A percentile compares a stretch with the other conserved stretches of the same genome.
phyloP scores from a whole-genome alignment of 257 asterid species.

The Linaria vulgaris region DNA sequence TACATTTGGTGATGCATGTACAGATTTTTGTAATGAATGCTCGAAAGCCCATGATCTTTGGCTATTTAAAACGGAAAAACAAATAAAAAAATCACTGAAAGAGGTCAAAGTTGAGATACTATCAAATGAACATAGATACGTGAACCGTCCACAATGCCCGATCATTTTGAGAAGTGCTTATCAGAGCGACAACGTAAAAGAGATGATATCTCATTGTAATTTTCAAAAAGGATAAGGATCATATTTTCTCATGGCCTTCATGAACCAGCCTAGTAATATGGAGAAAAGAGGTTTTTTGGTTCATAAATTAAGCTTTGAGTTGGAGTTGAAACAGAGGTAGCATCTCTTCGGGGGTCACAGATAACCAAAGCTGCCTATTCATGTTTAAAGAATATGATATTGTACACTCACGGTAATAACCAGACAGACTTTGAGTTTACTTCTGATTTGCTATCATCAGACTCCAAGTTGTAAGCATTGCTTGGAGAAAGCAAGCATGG shows the following conservation, averaged over 20 bases:
- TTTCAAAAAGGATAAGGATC: too few species aligned
- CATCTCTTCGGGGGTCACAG: too few species aligned
- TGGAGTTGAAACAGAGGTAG: neutral
- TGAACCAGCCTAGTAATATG: too few species aligned
- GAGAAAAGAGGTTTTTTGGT: too few species aligned
- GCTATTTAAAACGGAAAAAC: neutral
- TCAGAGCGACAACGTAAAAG: neutral
- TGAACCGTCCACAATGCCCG: neutral
- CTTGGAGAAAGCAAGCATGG: constrained; percentile 83
- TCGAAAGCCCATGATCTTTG: too few species aligned
- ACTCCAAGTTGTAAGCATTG: constrained; percentile 33
- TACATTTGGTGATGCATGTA: neutral
- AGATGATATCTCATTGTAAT: too few species aligned
- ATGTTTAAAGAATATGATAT: constrained; percentile 5
- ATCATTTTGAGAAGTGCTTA: neutral
- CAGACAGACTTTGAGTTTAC: constrained; percentile 58
- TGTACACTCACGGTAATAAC: constrained; percentile 76
- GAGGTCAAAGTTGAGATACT: neutral
- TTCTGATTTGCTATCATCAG: constrained; percentile 33
- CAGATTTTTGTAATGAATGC: neutral
- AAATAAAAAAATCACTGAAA: neutral
- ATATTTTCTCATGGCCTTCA: too few species aligned
- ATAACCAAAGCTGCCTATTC: neutral
- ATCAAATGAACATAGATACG: neutral
- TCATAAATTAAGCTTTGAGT: too few species aligned